A percentile compares a stretch with the other conserved stretches of the same genome.
phyloP scores from a whole-genome alignment of 345 rosid genomes.

The Camelina laxa region DNA sequence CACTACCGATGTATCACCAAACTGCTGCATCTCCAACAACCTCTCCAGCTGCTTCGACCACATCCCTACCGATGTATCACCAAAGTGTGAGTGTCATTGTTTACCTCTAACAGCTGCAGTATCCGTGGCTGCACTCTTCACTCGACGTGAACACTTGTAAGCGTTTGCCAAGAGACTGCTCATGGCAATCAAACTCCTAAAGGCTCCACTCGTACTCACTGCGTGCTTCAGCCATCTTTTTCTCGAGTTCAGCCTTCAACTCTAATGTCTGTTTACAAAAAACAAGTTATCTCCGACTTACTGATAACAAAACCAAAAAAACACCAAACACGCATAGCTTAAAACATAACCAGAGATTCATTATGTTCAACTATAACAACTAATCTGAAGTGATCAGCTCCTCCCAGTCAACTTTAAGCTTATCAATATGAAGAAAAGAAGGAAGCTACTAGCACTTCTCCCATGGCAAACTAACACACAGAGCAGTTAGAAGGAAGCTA shows the following conservation, averaged over 20 bases:
- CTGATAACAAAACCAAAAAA: not conserved
- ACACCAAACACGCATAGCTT: not conserved
- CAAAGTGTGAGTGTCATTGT: not conserved
- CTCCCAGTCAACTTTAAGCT: not conserved
- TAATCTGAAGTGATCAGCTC: not conserved
- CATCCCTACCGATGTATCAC: too few relatives aligned
- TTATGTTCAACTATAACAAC: not conserved
- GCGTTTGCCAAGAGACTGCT: constrained; percentile 23
- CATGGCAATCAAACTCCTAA: not conserved
- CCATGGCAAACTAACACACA: constrained; percentile 20
- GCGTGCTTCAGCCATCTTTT: constrained; percentile 32
- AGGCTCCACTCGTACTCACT: constrained; percentile 20
- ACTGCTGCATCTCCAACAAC: too few relatives aligned
- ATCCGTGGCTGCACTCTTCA: not conserved
- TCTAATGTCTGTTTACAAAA: constrained; percentile 22
- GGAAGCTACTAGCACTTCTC: constrained; percentile 5
- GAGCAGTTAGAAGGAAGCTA: too few relatives aligned
- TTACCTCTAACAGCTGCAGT: constrained; percentile 32
- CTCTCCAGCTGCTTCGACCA: too few relatives aligned
- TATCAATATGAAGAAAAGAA: not conserved
- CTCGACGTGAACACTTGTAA: constrained; percentile 11
- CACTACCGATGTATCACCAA: too few relatives aligned
- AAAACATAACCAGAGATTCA: not conserved
- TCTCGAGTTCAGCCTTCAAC: constrained; percentile 26
- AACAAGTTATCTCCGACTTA: too few relatives aligned